Evolutionary conservation across 108 stramenopile species (phyloP).

Genomic region (Stephanodiscus triporus): DNA sequence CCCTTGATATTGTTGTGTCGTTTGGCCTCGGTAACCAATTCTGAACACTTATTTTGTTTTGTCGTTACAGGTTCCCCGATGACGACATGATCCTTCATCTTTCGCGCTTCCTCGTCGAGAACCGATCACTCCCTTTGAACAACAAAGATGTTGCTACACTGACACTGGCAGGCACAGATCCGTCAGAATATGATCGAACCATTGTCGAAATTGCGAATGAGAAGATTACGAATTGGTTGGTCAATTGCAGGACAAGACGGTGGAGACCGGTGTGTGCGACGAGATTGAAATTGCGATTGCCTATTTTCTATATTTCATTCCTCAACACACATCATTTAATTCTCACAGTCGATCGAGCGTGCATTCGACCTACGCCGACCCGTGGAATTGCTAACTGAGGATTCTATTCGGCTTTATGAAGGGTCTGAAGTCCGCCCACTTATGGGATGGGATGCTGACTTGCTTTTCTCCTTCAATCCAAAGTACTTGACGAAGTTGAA

Average conservation of each 20-base stretch:
- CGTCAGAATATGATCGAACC: neutral
- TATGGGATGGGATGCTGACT: slow-evolving; percentile 22
- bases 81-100: neutral
- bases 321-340: neutral
- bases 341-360: slow-evolving; percentile 39
- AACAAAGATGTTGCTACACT: slow-evolving; percentile 9
- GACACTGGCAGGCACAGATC: neutral
- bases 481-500: slow-evolving; percentile 9
- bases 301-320: too few relatives aligned
- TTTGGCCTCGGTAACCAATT: neutral
- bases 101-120: neutral
- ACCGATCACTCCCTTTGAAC: slow-evolving; percentile 14
- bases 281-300: too few relatives aligned
- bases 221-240: slow-evolving; percentile 57
- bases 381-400: slow-evolving; percentile 52
- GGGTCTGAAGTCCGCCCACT: slow-evolving; percentile 28
- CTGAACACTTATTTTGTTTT: neutral
- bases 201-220: slow-evolving; percentile 9
- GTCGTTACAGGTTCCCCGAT: neutral
- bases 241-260: slow-evolving; percentile 62
- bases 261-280: slow-evolving; percentile 55
- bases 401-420: slow-evolving; percentile 58
- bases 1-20: neutral
- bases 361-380: slow-evolving; percentile 60
- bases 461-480: slow-evolving; percentile 11